A percentile compares a stretch with the other conserved stretches of the same genome.
Conservation (phyloP, 495 filamentous ascomycete species). For the Staphylotrichum tortipilum region DNA sequence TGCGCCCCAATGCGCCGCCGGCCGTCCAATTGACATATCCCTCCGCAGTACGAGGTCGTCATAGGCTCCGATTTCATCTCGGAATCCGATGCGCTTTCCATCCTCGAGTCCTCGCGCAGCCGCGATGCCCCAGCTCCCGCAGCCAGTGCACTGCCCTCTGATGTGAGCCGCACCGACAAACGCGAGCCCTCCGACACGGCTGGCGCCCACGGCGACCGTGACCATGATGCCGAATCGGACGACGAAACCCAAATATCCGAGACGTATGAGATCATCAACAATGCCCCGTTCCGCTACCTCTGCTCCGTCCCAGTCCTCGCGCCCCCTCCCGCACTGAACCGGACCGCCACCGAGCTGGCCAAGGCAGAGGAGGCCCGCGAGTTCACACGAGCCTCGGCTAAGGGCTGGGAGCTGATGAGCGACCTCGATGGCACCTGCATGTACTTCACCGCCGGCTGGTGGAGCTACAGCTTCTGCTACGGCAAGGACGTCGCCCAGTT, state of each 20-base stretch:
- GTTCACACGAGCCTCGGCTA: conserved; percentile 68
- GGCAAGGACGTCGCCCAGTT: conserved; percentile 82
- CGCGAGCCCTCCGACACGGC: conserved; percentile 13
- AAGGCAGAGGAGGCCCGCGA: conserved; percentile 76
- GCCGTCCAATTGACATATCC: neutral
- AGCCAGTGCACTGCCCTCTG: conserved; percentile 27
- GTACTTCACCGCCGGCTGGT: conserved; percentile 90
- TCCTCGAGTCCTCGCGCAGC: conserved; percentile 35
- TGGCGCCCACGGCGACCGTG: conserved; percentile 1
- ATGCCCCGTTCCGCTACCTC: conserved; percentile 63
- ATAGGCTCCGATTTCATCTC: conserved; percentile 69
- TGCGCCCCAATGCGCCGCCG: neutral
- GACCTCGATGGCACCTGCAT: conserved; percentile 82
- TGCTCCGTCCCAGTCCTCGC: conserved; percentile 75
- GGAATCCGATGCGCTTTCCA: conserved; percentile 56
- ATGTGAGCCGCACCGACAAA: conserved; percentile 24
- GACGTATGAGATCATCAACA: conserved; percentile 65
- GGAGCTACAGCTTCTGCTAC: conserved; percentile 96
- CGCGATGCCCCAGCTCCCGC: conserved; percentile 24
- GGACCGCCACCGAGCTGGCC: conserved; percentile 53
- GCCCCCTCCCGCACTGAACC: conserved; percentile 42
- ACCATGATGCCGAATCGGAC: conserved; percentile 10
- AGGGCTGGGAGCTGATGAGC: conserved; percentile 82
- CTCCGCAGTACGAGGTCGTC: conserved; percentile 55
- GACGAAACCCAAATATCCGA: conserved; percentile 25